phyloP scores from a whole-genome alignment of 176 grass and related monocot species.

The Bonia amplexicaulis region DNA sequence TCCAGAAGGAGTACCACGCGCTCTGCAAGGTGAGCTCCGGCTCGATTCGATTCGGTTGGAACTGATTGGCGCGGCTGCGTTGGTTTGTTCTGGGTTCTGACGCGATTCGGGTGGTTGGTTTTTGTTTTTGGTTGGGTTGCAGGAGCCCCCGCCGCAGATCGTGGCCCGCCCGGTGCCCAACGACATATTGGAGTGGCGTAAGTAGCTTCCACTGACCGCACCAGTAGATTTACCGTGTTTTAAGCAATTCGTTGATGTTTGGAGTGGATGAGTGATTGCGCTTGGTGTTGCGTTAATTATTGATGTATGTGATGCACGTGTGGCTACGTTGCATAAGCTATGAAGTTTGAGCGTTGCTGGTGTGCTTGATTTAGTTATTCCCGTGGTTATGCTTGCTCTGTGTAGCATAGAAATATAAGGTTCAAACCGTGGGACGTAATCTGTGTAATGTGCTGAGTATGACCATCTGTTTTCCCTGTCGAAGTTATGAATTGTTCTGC shows the following conservation, averaged over 20 bases:
- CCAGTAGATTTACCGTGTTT: background rate
- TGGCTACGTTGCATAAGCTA: background rate
- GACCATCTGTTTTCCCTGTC: background rate
- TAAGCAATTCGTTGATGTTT: background rate
- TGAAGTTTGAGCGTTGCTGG: background rate
- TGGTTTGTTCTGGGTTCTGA: background rate
- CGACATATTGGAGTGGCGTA: slow-evolving; percentile 99
- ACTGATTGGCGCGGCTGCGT: background rate
- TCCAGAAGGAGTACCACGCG: slow-evolving; percentile 97
- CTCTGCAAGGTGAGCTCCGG: slow-evolving; percentile 70
- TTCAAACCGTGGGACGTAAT: background rate
- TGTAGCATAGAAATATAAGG: background rate
- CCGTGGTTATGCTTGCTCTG: background rate
- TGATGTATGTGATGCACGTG: background rate
- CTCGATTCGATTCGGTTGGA: background rate
- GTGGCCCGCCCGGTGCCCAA: slow-evolving; percentile 84
- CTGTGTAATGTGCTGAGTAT: background rate
- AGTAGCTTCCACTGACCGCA: slow-evolving; percentile 22
- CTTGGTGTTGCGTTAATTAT: background rate
- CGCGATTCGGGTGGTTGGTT: slow-evolving; percentile 5
- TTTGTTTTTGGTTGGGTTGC: background rate
- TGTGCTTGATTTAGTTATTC: background rate
- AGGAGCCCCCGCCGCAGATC: slow-evolving; percentile 98
- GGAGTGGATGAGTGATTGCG: background rate
- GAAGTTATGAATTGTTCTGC: background rate